phyloP scores from a whole-genome alignment of 1,284 basidiomycete genomes.

The Cystobasidium pallidum region DNA sequence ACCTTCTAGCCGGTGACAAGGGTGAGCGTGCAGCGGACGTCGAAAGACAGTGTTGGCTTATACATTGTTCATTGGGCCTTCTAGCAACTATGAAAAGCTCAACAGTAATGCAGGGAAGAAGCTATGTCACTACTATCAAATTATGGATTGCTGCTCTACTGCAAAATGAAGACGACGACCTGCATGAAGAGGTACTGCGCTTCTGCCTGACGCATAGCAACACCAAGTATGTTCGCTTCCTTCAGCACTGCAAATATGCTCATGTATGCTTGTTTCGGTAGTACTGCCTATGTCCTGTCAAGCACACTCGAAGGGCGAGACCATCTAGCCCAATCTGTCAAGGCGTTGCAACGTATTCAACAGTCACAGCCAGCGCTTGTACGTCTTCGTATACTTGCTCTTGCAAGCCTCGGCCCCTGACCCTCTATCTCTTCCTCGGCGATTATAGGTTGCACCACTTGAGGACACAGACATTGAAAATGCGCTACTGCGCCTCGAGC shows the following conservation, averaged over 20 bases:
- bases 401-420: background rate
- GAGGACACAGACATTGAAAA: slow-evolving; percentile 14
- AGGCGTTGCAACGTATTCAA: slow-evolving; percentile 20
- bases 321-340: slow-evolving; percentile 6
- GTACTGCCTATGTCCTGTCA: slow-evolving; percentile 5
- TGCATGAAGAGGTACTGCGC: slow-evolving; percentile 25
- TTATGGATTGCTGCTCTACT: slow-evolving; percentile 50
- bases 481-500: slow-evolving; percentile 11
- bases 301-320: background rate
- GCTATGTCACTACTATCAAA: slow-evolving; percentile 42
- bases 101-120: slow-evolving; percentile 19
- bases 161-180: slow-evolving; percentile 2
- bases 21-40: slow-evolving; percentile 5
- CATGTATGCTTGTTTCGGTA: background rate
- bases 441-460: slow-evolving; percentile 18
- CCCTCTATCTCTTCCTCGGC: background rate
- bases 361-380: slow-evolving; percentile 34
- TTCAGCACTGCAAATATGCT: background rate
- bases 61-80: too few relatives aligned
- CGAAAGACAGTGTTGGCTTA: too few relatives aligned
- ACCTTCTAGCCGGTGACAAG: slow-evolving; percentile 55
- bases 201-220: slow-evolving; percentile 23
- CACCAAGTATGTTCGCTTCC: background rate
- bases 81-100: slow-evolving; percentile 7
- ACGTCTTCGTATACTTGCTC: background rate